Conservation (phyloP, 2,329 filamentous ascomycete genomes). For the Trichoderma cornu-damae region DNA sequence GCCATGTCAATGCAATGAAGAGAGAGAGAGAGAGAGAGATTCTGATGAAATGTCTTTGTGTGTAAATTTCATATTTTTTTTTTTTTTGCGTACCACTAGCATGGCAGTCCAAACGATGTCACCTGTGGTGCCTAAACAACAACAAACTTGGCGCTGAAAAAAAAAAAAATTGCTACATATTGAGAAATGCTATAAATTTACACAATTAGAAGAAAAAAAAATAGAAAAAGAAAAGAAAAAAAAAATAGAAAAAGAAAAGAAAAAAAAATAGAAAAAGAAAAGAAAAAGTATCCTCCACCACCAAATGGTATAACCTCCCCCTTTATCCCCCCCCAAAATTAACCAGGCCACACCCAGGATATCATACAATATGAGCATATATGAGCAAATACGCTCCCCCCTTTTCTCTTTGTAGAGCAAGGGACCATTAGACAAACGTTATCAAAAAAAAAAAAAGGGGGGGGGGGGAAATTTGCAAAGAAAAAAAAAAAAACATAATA, state of each 20-base stretch:
- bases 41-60: too few species aligned
- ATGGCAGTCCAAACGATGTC: neutral
- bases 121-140: neutral
- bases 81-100: too few species aligned
- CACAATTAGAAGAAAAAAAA: too few species aligned
- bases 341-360: slow-evolving; percentile 8
- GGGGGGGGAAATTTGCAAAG: too few species aligned
- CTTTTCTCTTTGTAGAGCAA: neutral
- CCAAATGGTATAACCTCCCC: too few species aligned
- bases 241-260: neutral
- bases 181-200: neutral
- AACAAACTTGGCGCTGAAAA: neutral
- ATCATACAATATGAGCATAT: slow-evolving; percentile 14
- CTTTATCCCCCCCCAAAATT: too few species aligned
- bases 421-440: slow-evolving; percentile 10
- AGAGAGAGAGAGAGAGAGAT: too few species aligned
- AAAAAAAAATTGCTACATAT: slow-evolving; percentile 9
- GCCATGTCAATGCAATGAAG: neutral
- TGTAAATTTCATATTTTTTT: too few species aligned
- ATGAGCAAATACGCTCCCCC: neutral
- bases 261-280: neutral
- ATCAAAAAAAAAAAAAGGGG: neutral
- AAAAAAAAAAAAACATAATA: neutral
- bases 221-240: neutral
- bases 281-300: neutral